Conservation (phyloP, 495 filamentous ascomycete species). For the Podospora sp. region DNA sequence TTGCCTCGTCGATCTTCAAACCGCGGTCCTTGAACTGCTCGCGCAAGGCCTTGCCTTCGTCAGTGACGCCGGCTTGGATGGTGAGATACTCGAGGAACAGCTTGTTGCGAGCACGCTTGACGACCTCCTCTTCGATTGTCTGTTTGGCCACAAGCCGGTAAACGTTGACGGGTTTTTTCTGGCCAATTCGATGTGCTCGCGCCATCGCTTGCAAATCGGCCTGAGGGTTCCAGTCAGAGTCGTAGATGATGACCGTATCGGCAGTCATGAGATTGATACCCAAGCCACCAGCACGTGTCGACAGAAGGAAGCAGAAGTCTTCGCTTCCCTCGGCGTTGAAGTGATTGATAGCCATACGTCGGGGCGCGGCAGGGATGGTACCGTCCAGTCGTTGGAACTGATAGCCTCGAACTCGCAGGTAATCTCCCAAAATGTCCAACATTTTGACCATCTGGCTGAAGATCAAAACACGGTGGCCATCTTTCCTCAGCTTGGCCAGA, state of each 20-base stretch:
- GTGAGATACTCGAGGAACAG: constrained; percentile 98
- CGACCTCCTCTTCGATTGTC: constrained; percentile 96
- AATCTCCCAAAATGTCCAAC: constrained; percentile 93
- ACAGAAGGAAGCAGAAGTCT: constrained; percentile 95
- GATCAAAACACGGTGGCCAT: constrained; percentile 93
- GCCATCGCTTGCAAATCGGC: constrained; percentile 99
- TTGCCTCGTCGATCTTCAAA: constrained; percentile 69
- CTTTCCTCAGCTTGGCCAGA: constrained; percentile 83
- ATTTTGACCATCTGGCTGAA: constrained; percentile 99
- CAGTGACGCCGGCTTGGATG: constrained; percentile 94
- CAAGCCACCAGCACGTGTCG: constrained; percentile 91
- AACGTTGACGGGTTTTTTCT: constrained; percentile 92
- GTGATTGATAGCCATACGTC: constrained; percentile 92
- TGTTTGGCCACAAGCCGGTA: constrained; percentile 96
- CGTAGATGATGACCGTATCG: constrained; percentile 96
- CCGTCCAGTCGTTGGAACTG: constrained; percentile 93
- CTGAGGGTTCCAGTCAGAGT: constrained; percentile 99
- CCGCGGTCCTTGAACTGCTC: constrained; percentile 58
- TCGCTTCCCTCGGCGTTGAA: constrained; percentile 93
- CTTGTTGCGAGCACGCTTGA: constrained; percentile 95
- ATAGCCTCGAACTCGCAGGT: constrained; percentile 85
- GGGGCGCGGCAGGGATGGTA: constrained; percentile 81
- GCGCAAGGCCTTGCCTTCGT: constrained; percentile 78
- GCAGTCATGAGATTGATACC: constrained; percentile 99
- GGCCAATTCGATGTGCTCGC: constrained; percentile 93